A percentile compares a stretch with the other conserved stretches of the same genome.
Evolutionary conservation across 805 yeast genomes (phyloP).

Genomic region (Teunomyces tritomae): DNA sequence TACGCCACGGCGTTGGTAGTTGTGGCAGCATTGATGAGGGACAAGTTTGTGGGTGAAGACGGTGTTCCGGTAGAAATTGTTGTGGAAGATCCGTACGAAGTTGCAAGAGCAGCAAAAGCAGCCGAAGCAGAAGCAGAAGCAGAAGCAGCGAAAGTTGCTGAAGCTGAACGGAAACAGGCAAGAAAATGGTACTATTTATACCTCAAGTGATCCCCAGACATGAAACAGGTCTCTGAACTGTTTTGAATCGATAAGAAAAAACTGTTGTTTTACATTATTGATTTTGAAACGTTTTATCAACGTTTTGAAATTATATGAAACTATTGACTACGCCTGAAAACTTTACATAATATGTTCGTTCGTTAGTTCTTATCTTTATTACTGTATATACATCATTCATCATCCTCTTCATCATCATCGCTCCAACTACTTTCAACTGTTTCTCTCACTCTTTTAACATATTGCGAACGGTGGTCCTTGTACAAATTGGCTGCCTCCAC

Average conservation of each 20-base stretch:
- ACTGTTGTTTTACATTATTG: no score
- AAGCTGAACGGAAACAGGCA: conserved; percentile 4
- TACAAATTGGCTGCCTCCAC: conserved; percentile 96
- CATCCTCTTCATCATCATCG: conserved; percentile 67
- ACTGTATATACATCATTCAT: conserved; percentile 23
- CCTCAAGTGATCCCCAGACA: conserved; percentile 30
- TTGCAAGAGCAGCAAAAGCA: conserved; percentile 8
- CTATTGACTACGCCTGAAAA: no score
- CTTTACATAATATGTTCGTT: no score
- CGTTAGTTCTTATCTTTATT: no score
- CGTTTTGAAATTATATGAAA: no score
- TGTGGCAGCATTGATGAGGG: conserved; percentile 53
- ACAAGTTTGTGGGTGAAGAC: conserved; percentile 48
- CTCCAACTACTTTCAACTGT: conserved; percentile 95
- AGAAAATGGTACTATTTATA: conserved; percentile 54
- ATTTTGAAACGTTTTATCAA: no score
- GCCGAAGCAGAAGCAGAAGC: conserved; percentile 13
- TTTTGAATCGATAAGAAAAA: no score
- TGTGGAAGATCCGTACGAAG: conserved; percentile 37
- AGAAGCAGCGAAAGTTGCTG: conserved; percentile 7
- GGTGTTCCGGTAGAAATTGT: conserved; percentile 40
- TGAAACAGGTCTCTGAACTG: no score
- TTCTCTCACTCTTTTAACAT: conserved; percentile 85
- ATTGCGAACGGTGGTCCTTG: conserved; percentile 92
- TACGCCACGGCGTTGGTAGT: conserved; percentile 48